These are phyloP conservation scores for Viridothelium virens DNA, from an alignment of 495 filamentous ascomycete species.

Conservation along the genomic window DNA sequence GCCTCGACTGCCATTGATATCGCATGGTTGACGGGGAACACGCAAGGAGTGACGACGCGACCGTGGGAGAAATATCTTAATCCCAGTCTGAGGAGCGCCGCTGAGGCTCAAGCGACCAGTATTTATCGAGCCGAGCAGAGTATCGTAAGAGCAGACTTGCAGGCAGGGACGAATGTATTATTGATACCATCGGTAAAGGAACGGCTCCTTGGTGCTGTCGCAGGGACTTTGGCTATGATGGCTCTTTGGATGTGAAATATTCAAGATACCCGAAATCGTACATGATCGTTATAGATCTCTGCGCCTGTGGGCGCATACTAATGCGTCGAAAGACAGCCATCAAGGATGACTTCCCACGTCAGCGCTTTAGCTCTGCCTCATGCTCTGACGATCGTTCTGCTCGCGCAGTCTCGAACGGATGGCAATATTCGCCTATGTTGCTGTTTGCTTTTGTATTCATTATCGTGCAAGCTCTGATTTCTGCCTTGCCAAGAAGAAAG, in stretches of 20 bases:
- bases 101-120: background rate
- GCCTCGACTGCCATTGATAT: background rate
- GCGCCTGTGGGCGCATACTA: background rate
- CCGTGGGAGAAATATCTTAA: background rate
- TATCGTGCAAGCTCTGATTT: background rate
- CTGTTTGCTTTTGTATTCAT: background rate
- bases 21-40: conserved; percentile 6
- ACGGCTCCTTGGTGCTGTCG: background rate
- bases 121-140: conserved; percentile 8
- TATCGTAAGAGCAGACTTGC: background rate
- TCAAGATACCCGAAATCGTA: background rate
- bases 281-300: background rate
- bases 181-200: background rate
- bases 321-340: background rate
- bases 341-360: background rate
- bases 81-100: background rate
- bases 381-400: background rate
- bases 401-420: background rate
- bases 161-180: background rate
- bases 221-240: background rate
- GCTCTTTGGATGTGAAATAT: background rate
- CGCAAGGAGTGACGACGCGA: background rate
- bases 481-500: background rate
- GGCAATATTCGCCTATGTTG: background rate
- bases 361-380: background rate